Percentiles rank a stretch among this genome's conserved stretches.
These are phyloP conservation scores for Hygrocybe coccinea DNA, from an alignment of 768 basidiomycete genomes.

Conservation along the genomic window DNA sequence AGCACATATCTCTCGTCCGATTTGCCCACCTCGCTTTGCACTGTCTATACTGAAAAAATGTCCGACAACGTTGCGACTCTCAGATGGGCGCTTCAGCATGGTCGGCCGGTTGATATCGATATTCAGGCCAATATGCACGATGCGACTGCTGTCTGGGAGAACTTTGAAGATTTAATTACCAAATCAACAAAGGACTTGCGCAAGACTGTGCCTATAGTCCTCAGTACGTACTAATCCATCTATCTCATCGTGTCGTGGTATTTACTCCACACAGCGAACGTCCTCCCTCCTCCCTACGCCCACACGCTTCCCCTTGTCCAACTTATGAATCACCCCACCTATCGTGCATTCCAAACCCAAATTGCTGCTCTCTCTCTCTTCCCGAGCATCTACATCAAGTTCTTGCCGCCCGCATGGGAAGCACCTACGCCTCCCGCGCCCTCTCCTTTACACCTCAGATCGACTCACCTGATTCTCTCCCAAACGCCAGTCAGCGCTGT, in stretches of 20 bases:
- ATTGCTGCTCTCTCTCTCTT: constrained; percentile 70
- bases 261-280: constrained; percentile 51
- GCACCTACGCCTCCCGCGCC: constrained; percentile 49
- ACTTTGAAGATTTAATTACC: constrained; percentile 64
- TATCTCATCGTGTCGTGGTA: neutral
- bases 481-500: constrained; percentile 27
- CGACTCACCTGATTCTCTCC: constrained; percentile 23
- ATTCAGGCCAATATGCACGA: constrained; percentile 48
- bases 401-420: constrained; percentile 73
- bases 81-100: constrained; percentile 59
- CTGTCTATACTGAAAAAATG: constrained; percentile 49
- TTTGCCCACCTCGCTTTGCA: constrained; percentile 50
- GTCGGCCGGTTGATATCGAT: constrained; percentile 66
- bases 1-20: constrained; percentile 35
- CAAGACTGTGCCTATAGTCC: constrained; percentile 53
- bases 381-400: constrained; percentile 67
- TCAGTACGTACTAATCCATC: constrained; percentile 46
- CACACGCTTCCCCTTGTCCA: constrained; percentile 68
- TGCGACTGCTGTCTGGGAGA: constrained; percentile 49
- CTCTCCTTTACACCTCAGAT: constrained; percentile 34
- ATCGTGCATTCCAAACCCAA: constrained; percentile 67
- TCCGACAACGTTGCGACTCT: constrained; percentile 52
- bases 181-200: constrained; percentile 50
- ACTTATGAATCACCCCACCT: constrained; percentile 72
- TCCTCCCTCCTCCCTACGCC: constrained; percentile 75